These are phyloP conservation scores for Escovopsis sp. DNA, from an alignment of 2,329 filamentous ascomycete species.

Conservation along the genomic window DNA sequence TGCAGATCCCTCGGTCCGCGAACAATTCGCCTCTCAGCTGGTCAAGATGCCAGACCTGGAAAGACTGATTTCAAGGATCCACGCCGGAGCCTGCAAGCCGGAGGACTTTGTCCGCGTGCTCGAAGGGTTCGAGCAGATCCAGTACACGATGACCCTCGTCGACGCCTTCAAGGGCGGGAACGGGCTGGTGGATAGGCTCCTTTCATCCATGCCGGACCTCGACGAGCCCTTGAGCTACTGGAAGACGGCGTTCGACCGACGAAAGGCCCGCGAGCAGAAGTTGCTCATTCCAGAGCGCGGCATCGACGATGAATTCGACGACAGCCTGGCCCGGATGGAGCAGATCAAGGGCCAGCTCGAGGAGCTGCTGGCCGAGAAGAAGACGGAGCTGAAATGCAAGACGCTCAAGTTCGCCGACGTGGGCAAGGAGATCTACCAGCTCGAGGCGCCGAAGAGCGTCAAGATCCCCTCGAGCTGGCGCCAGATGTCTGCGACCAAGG, in stretches of 20 bases:
- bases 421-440: slow-evolving; percentile 92
- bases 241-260: slow-evolving; percentile 82
- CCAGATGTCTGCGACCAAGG: slow-evolving; percentile 87
- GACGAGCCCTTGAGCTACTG: slow-evolving; percentile 61
- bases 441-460: slow-evolving; percentile 72
- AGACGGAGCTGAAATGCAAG: slow-evolving; percentile 58
- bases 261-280: slow-evolving; percentile 62
- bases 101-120: slow-evolving; percentile 89
- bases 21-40: slow-evolving; percentile 77
- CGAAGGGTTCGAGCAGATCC: slow-evolving; percentile 94
- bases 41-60: slow-evolving; percentile 90
- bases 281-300: slow-evolving; percentile 73
- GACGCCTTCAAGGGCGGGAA: slow-evolving; percentile 59
- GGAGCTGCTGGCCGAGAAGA: slow-evolving; percentile 53
- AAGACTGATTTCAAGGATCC: slow-evolving; percentile 81
- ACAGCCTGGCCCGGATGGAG: slow-evolving; percentile 62
- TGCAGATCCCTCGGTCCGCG: slow-evolving; percentile 61
- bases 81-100: slow-evolving; percentile 76
- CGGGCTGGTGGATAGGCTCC: slow-evolving; percentile 69
- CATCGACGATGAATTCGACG: slow-evolving; percentile 84
- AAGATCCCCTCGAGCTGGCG: slow-evolving; percentile 85
- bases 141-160: slow-evolving; percentile 78
- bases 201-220: slow-evolving; percentile 75
- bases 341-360: slow-evolving; percentile 60
- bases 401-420: slow-evolving; percentile 65